Evolutionary conservation across 805 yeast genomes (phyloP), one percentile per base, ranked within the genome.

Genomic region (Zygosaccharomyces bailii): DNA sequence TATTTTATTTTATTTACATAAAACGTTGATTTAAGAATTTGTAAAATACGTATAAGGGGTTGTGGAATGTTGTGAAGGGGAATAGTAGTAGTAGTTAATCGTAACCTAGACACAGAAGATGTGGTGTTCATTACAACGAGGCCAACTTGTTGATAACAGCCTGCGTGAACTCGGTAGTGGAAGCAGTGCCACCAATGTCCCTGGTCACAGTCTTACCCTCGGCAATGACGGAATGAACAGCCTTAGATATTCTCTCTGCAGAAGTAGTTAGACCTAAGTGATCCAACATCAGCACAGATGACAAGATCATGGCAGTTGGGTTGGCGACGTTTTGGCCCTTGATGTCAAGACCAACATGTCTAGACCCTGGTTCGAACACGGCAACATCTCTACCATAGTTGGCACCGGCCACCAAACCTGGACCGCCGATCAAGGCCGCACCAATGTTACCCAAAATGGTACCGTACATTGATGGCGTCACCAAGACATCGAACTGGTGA

Each of bases 351-450:
- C 98, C 98, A 63, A 90, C 98, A 76, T 90, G 98, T 79, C 99
- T 86, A 75, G 97, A 90, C 73, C 98, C 99, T 62, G 99, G 98
- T 78, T 91, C 99, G 71, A 93, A 91, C 51, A 91, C 95, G 45
- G 98, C 98, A 69, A 84, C 84, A 62, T 91, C 97, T 71, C 96
- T 84, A 72, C 99, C 99, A 57, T 86, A 90, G 78, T 89, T 88
- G 63, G 95, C 96, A 72, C 98, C 98, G 59, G 99, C 97, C 45
- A 91, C 96, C 61, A 91, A 77, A 71, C 98, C 98, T 67, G 98
- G 97, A 60, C 97, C 96, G 70, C 98, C 98, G 56, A 93, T 84
- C 61, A 76, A 71, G 10, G 59, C 99, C 57, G 98, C 96, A 75
- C 98, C 99, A 62, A 91, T 90, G 80, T 93, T 93, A 56, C 97